phyloP scores from a whole-genome alignment of 192 early-diverging fungal genomes.

The Pilaira anomala region DNA sequence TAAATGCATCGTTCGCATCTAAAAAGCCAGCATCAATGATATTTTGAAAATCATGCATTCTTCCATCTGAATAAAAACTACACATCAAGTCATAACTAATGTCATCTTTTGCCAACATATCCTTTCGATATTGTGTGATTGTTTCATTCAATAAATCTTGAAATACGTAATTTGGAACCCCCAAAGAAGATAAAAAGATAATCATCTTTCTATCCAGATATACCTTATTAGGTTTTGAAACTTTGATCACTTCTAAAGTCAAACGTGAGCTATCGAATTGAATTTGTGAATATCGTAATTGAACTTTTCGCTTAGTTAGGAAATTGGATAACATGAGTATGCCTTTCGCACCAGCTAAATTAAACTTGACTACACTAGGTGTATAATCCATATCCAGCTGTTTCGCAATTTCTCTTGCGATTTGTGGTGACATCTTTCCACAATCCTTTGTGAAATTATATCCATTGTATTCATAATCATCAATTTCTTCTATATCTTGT shows the following conservation, averaged over 20 bases:
- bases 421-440: conserved; percentile 50
- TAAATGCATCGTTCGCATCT: conserved; percentile 39
- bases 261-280: conserved; percentile 48
- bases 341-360: conserved; percentile 62
- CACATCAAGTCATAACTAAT: conserved; percentile 1
- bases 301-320: conserved; percentile 35
- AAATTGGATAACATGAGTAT: conserved; percentile 41
- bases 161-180: conserved; percentile 50
- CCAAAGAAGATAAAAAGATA: conserved; percentile 47
- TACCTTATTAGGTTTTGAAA: conserved; percentile 40
- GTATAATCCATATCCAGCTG: conserved; percentile 33
- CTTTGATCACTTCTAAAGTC: conserved; percentile 50
- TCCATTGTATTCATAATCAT: conserved; percentile 51
- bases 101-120: background rate
- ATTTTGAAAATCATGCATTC: conserved; percentile 25
- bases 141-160: conserved; percentile 40
- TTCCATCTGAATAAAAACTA: conserved; percentile 32
- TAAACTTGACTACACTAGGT: conserved; percentile 64
- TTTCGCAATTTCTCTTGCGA: conserved; percentile 40
- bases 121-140: conserved; percentile 12
- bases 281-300: conserved; percentile 45
- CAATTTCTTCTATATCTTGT: conserved; percentile 40
- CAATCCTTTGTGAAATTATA: conserved; percentile 66
- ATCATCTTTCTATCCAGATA: conserved; percentile 60
- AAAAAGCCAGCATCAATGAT: conserved; percentile 45